phyloP scores from a whole-genome alignment of 345 rosid genomes.

The Durio zibethinus region DNA sequence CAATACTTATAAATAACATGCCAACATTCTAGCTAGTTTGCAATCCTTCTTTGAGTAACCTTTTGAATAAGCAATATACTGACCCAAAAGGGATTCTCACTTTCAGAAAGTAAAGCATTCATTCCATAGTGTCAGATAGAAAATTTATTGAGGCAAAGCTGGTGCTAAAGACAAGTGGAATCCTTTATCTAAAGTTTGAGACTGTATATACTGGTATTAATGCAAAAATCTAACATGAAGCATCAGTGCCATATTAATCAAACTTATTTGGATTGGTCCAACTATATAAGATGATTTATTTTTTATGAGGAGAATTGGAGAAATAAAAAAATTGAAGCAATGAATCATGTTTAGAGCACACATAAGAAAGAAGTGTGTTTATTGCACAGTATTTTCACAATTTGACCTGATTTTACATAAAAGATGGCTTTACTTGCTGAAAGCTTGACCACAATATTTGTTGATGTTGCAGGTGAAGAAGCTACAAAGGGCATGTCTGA shows the following conservation, averaged over 20 bases:
- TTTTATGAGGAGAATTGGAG: not conserved
- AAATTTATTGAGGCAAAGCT: not conserved
- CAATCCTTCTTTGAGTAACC: not conserved
- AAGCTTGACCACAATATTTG: slow-evolving; percentile 15
- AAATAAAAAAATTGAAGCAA: not conserved
- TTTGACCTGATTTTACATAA: not conserved
- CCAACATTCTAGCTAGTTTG: not conserved
- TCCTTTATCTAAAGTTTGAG: not conserved
- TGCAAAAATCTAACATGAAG: not conserved
- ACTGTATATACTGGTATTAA: not conserved
- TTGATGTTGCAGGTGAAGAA: slow-evolving; percentile 60
- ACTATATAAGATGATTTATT: not conserved
- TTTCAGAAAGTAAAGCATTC: not conserved
- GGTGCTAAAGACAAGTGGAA: not conserved
- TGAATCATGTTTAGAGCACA: not conserved
- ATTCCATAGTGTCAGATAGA: not conserved
- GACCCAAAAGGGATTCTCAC: not conserved
- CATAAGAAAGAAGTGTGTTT: not conserved
- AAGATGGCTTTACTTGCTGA: slow-evolving; percentile 1
- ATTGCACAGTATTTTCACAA: not conserved
- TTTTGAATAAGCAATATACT: not conserved
- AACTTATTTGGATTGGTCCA: not conserved
- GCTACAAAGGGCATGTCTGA: slow-evolving; percentile 90
- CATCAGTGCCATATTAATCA: not conserved
- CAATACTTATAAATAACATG: not conserved